These are phyloP conservation scores for Chrysophaeum taylorii DNA, from an alignment of 352 stramenopile genomes.

Conservation along the genomic window DNA sequence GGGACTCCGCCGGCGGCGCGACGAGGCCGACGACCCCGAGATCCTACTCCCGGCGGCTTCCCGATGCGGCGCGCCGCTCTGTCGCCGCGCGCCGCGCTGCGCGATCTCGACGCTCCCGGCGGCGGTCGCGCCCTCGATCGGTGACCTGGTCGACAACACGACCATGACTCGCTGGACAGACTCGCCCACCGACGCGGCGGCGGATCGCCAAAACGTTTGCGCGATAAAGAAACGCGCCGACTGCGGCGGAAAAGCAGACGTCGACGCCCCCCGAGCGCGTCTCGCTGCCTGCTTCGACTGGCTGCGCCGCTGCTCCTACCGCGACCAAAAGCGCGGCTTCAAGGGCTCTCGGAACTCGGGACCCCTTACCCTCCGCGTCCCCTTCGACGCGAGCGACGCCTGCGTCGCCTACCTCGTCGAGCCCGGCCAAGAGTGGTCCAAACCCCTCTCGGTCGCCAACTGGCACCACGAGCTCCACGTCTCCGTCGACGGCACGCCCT, in stretches of 20 bases:
- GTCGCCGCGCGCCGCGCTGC: not conserved
- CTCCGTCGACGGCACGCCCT: not conserved
- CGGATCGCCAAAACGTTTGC: not conserved
- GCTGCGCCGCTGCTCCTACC: not conserved
- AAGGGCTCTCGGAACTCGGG: not conserved
- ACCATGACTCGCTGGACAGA: not conserved
- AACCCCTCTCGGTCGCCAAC: not conserved
- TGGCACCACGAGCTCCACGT: slow-evolving; percentile 1
- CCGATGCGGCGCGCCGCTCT: not conserved
- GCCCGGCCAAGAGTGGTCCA: not conserved
- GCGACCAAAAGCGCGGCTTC: slow-evolving; percentile 8
- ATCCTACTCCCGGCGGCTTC: not conserved
- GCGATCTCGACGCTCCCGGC: not conserved
- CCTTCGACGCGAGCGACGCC: not conserved
- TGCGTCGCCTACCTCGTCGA: not conserved
- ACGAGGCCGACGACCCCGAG: too few species aligned
- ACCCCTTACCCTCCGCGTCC: not conserved
- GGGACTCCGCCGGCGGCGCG: not conserved
- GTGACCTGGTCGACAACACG: not conserved
- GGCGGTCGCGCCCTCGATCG: not conserved
- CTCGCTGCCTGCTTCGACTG: not conserved
- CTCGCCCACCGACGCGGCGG: not conserved
- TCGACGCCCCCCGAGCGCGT: too few species aligned
- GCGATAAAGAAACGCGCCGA: too few species aligned
- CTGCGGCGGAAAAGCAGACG: too few species aligned